Base-by-base conservation (phyloP, 2,329 filamentous ascomycete genomes). In the Lecanosticta acicola region DNA sequence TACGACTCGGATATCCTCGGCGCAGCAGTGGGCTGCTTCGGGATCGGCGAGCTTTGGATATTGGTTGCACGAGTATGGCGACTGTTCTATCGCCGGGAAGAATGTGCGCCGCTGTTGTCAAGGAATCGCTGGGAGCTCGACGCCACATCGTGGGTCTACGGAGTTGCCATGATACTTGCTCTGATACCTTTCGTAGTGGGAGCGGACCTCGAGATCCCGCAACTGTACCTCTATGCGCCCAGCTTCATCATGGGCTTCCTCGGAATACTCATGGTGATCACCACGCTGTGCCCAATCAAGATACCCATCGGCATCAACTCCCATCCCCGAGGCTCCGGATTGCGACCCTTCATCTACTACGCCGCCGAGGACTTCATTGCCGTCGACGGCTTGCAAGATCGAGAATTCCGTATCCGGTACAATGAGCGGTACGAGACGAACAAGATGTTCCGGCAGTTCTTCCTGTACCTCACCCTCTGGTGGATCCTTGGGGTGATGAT, bases 321-420 rank as follows among this genome's bases (percentile, higher is more conserved):
- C 13, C 58, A 61, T n/a, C 43, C 55, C 21, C 48, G 58, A 29
- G 60, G 60, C 1, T 53, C 59, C 1, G 41, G 43, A 5, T 45
- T 62, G 14, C 53, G 60, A 20, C 60, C 60, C 1, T 62, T 63
- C 42, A 59, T 63, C 43, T 63, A 61, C 50, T 63, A 62, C 49
- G 60, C 60, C 7, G 60, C 60, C 4, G 60, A 63, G 32, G 60
- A 63, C 44, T 63, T 63, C 45, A 59, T 63, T 37, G 60, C 60
- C 2, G 60, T 63, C 1, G 60, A 63, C 40, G 59, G 59, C 2
- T 37, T 61, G 39, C 60, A 63, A 26, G 60, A 62, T 33, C 54
- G 60, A 13, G 60, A 61, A 10, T 63, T 63, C 34, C 56, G 60
- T 2, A 45, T 58, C n/a, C 54, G 59, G 9, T 63, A 59, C 46